phyloP scores from a whole-genome alignment of 805 yeast species.

The Teunomyces gatunensis region DNA sequence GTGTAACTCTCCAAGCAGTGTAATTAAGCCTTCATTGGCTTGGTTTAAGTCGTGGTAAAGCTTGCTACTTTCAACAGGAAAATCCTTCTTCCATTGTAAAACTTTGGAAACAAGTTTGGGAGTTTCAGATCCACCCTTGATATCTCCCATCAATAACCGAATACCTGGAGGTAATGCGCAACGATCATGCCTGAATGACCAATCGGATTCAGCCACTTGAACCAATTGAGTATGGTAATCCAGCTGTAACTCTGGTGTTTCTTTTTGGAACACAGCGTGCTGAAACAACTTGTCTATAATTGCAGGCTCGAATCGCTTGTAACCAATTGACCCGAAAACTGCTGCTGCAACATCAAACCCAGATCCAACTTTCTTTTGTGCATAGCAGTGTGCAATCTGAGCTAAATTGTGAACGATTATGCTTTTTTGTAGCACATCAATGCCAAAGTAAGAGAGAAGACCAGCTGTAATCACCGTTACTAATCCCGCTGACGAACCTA shows the following conservation, averaged over 20 bases:
- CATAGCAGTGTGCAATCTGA: slow-evolving; percentile 87
- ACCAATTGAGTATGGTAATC: slow-evolving; percentile 20
- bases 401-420: slow-evolving; percentile 73
- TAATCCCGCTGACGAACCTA: slow-evolving; percentile 94
- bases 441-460: slow-evolving; percentile 47
- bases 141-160: slow-evolving; percentile 86
- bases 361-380: slow-evolving; percentile 93
- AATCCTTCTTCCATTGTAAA: slow-evolving; percentile 58
- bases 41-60: slow-evolving; percentile 56
- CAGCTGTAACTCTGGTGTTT: neutral
- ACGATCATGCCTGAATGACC: slow-evolving; percentile 58
- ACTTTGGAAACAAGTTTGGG: slow-evolving; percentile 84
- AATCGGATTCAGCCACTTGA: slow-evolving; percentile 44
- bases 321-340: slow-evolving; percentile 81
- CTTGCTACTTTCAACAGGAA: slow-evolving; percentile 48
- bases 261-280: slow-evolving; percentile 21
- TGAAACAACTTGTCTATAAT: slow-evolving; percentile 41
- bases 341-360: slow-evolving; percentile 98
- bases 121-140: slow-evolving; percentile 89
- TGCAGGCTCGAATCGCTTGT: slow-evolving; percentile 68
- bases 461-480: slow-evolving; percentile 79
- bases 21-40: slow-evolving; percentile 59
- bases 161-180: slow-evolving; percentile 69
- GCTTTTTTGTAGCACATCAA: slow-evolving; percentile 8
- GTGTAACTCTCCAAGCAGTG: slow-evolving; percentile 43